Conservation (phyloP, 805 yeast species). For the Geotrichum ghanense region DNA sequence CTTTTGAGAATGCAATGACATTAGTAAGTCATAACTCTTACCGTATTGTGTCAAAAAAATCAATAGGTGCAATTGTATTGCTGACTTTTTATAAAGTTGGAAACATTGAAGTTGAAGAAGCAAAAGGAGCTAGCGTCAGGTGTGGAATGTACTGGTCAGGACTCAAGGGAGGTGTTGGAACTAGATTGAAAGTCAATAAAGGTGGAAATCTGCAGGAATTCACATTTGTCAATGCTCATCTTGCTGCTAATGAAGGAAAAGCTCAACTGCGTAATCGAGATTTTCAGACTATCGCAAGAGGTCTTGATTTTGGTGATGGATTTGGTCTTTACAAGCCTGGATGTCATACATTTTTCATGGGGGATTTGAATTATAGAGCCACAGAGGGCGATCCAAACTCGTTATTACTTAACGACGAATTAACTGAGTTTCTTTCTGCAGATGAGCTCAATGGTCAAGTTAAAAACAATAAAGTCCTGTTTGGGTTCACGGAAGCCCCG, state of each 20-base stretch:
- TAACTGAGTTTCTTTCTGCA: background rate
- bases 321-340: conserved; percentile 39
- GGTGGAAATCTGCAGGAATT: conserved; percentile 25
- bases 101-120: conserved; percentile 22
- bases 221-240: conserved; percentile 61
- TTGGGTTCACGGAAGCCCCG: conserved; percentile 56
- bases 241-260: conserved; percentile 71
- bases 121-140: conserved; percentile 11
- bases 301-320: conserved; percentile 49
- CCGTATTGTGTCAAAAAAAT: conserved; percentile 10
- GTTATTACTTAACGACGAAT: conserved; percentile 14
- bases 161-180: conserved; percentile 64
- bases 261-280: conserved; percentile 42
- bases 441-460: conserved; percentile 44
- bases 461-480: conserved; percentile 35
- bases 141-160: conserved; percentile 49
- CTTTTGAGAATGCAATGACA: conserved; percentile 19
- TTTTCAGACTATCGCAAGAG: conserved; percentile 36
- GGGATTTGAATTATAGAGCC: conserved; percentile 78
- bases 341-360: conserved; percentile 60
- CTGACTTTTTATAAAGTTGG: conserved; percentile 13
- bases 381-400: conserved; percentile 9
- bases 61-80: conserved; percentile 23
- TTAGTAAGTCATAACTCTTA: conserved; percentile 11
- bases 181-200: conserved; percentile 34